Conservation (phyloP, 306 rosid species). For the Fragaria nilgerrensis region DNA sequence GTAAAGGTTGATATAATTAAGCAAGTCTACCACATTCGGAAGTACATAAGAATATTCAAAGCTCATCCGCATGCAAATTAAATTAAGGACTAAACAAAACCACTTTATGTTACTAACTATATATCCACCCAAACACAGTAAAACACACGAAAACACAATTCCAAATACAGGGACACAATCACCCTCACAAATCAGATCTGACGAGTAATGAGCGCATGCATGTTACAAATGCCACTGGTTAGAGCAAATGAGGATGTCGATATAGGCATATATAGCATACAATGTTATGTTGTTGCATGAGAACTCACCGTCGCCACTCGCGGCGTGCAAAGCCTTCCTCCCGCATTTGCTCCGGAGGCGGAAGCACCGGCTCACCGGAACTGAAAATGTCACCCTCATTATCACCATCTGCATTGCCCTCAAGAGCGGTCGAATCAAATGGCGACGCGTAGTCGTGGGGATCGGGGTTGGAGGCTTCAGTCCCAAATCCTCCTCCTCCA, state of each 20-base stretch:
- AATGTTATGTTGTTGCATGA: neutral
- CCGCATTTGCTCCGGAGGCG: slow-evolving; percentile 60
- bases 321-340: slow-evolving; percentile 77
- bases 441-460: slow-evolving; percentile 54
- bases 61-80: no score
- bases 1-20: neutral
- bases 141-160: neutral
- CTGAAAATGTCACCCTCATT: slow-evolving; percentile 26
- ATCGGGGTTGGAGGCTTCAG: slow-evolving; percentile 32
- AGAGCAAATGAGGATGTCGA: neutral
- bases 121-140: neutral
- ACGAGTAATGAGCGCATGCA: neutral
- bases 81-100: no score
- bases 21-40: neutral
- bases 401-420: slow-evolving; percentile 18
- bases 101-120: neutral
- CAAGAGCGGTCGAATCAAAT: slow-evolving; percentile 35
- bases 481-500: slow-evolving; percentile 22
- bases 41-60: no score
- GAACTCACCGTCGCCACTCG: slow-evolving; percentile 86
- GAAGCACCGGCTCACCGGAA: slow-evolving; percentile 61
- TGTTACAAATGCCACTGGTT: neutral
- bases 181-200: neutral
- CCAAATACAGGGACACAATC: neutral
- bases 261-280: neutral